Conservation (phyloP, 345 rosid species). For the Boechera stricta region DNA sequence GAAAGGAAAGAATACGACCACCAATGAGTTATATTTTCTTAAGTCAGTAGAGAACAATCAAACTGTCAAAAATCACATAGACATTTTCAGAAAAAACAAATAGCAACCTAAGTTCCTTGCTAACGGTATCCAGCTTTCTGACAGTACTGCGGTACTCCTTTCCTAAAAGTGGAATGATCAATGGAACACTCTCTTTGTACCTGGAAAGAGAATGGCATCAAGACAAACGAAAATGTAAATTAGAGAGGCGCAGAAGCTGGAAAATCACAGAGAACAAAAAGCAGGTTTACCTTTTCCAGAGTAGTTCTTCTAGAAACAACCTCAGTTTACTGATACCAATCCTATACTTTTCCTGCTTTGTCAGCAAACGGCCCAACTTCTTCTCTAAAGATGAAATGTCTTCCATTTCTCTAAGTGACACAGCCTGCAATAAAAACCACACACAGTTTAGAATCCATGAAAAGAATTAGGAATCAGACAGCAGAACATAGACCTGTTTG, state of each 20-base stretch:
- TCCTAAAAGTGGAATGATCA: constrained; percentile 88
- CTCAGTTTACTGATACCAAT: constrained; percentile 93
- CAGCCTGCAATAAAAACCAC: constrained; percentile 54
- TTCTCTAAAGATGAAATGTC: constrained; percentile 74
- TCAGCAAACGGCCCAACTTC: constrained; percentile 78
- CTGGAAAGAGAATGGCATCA: constrained; percentile 49
- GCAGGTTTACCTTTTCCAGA: constrained; percentile 70
- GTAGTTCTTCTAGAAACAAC: constrained; percentile 79
- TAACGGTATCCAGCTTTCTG: constrained; percentile 71
- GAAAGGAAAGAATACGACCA: constrained; percentile 11
- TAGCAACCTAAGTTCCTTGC: constrained; percentile 81
- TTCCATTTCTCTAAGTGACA: constrained; percentile 72
- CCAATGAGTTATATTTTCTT: neutral
- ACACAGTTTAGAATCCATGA: constrained; percentile 18
- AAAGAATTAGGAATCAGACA: constrained; percentile 21
- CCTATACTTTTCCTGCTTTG: constrained; percentile 76
- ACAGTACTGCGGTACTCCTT: constrained; percentile 75
- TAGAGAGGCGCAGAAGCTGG: constrained; percentile 4
- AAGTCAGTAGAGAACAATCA: constrained; percentile 4
- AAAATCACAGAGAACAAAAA: constrained; percentile 23
- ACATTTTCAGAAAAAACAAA: constrained; percentile 21
- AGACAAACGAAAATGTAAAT: constrained; percentile 15
- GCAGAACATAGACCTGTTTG: constrained; percentile 67
- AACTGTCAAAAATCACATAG: constrained; percentile 17
- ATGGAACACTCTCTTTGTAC: constrained; percentile 91